A percentile compares a stretch with the other conserved stretches of the same genome.
phyloP scores from a whole-genome alignment of 2,329 filamentous ascomycete genomes.

The Arthrobotrys sphaeroides region DNA sequence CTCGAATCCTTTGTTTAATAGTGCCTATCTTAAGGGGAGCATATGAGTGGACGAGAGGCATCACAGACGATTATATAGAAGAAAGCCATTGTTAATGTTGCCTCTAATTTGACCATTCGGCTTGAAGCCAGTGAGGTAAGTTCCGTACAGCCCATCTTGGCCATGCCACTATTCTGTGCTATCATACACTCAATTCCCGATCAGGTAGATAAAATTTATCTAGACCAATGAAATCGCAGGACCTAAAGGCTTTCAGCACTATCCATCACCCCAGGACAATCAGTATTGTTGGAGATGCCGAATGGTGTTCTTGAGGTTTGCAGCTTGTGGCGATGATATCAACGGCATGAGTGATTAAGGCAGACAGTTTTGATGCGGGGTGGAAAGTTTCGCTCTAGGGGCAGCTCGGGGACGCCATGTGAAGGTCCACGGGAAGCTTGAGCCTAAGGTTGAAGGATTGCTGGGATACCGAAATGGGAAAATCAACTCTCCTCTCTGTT shows the following conservation, averaged over 20 bases:
- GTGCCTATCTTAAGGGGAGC: neutral
- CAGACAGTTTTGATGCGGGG: constrained; percentile 23
- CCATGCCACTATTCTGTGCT: constrained; percentile 21
- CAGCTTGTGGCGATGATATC: constrained; percentile 31
- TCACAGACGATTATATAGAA: constrained; percentile 31
- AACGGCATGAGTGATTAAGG: constrained; percentile 13
- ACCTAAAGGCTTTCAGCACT: constrained; percentile 6
- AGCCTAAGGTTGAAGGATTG: constrained; percentile 5
- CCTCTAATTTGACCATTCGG: neutral
- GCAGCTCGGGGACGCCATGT: constrained; percentile 13
- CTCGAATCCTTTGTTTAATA: neutral
- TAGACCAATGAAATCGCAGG: constrained; percentile 32
- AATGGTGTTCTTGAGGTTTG: constrained; percentile 4
- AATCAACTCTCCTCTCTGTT: constrained; percentile 24
- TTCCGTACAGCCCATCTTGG: constrained; percentile 25
- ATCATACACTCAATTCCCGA: constrained; percentile 10
- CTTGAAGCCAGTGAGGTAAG: neutral
- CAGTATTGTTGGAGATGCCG: constrained; percentile 38
- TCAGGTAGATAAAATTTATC: constrained; percentile 43
- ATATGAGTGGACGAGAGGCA: constrained; percentile 5
- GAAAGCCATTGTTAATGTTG: constrained; percentile 41
- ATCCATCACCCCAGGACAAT: constrained; percentile 1
- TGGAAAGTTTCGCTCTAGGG: neutral
- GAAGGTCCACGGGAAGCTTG: neutral
- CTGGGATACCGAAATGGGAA: constrained; percentile 7